Base-by-base conservation (phyloP, 2,329 filamentous ascomycete genomes). In the Aspergillus aculeatus region DNA sequence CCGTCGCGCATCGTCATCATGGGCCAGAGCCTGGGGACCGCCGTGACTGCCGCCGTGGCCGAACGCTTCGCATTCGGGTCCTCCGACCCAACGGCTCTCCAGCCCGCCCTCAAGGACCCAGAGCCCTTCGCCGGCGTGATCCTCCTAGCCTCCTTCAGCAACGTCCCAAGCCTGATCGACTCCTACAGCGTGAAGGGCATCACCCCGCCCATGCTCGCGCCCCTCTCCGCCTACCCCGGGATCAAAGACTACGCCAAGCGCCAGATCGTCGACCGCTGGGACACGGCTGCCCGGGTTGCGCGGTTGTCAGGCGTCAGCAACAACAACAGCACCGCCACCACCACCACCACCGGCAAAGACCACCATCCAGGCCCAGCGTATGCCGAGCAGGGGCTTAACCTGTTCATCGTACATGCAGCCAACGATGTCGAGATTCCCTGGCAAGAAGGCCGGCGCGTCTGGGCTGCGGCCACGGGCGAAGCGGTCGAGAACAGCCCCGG, bases 21-120 rank as follows among this genome's bases (percentile, higher is more conserved):
- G 3, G 94, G 93, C 19, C 93, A 97, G 68, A 95, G 90, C 68
- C 83, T 98, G 0, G 94, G 94, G 24, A 96, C 94, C 0, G 93
- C 91, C 0, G 90, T 97, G 1, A 86, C 89, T 5, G 84, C 87
- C 50, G 93, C 86, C 2, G 86, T 91, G 1, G 88, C 86, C 1
- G 87, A 96, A 68, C 83, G 86, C 57, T 93, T 90, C 68, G 83
- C 85, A n/a, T 77, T 77, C 54, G 72, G 74, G 14, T 71, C 73
- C 2, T 59, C 71, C 0, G 66, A 76, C 47, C 73, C 75, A 3
- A 61, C 57, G 6, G 67, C 66, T 2, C 70, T 70, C 23, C 71
- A 80, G 54, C 77, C 80, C 56, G 83, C 81, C 4, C 64, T 74
- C 47, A 69, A 73, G 29, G 63, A 75, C 32, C 70, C 73, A 0